phyloP scores from a whole-genome alignment of 225 moss, liverwort and hornwort genomes.

The Ulota crispa region DNA sequence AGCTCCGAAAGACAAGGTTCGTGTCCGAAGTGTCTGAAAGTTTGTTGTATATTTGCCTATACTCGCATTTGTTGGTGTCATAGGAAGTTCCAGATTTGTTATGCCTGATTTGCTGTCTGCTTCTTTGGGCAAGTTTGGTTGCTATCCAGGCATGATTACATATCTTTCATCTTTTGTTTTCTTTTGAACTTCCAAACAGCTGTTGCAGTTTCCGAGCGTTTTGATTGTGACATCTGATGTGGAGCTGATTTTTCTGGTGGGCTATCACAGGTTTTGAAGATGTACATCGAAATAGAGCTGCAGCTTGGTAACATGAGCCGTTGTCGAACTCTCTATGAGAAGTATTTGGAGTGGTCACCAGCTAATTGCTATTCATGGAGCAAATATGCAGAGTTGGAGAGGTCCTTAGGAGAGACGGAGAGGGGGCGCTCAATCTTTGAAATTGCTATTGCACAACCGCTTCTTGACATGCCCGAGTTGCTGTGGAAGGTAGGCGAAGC shows the following conservation, averaged over 20 bases:
- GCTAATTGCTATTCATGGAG: constrained; percentile 95
- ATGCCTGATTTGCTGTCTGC: neutral
- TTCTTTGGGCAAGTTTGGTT: neutral
- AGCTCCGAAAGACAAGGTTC: constrained; percentile 87
- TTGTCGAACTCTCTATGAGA: constrained; percentile 81
- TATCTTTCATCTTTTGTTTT: neutral
- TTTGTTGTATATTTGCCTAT: constrained; percentile 2
- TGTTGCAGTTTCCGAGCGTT: neutral
- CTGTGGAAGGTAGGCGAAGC: constrained; percentile 72
- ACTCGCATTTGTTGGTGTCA: neutral
- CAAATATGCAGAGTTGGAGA: constrained; percentile 94
- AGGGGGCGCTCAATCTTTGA: constrained; percentile 86
- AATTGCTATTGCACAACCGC: constrained; percentile 82
- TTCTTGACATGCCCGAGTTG: constrained; percentile 91
- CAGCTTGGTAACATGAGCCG: constrained; percentile 87
- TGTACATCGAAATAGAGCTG: constrained; percentile 85
- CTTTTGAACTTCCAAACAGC: neutral
- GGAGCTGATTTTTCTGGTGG: constrained; percentile 11
- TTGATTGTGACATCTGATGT: neutral
- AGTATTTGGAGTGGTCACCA: constrained; percentile 88
- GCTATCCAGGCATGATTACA: neutral
- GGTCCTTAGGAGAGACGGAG: constrained; percentile 77
- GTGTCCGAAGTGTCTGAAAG: neutral
- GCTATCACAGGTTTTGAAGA: constrained; percentile 72
- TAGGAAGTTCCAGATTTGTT: neutral